phyloP scores from a whole-genome alignment of 345 rosid species.

The Ricinus communis region DNA sequence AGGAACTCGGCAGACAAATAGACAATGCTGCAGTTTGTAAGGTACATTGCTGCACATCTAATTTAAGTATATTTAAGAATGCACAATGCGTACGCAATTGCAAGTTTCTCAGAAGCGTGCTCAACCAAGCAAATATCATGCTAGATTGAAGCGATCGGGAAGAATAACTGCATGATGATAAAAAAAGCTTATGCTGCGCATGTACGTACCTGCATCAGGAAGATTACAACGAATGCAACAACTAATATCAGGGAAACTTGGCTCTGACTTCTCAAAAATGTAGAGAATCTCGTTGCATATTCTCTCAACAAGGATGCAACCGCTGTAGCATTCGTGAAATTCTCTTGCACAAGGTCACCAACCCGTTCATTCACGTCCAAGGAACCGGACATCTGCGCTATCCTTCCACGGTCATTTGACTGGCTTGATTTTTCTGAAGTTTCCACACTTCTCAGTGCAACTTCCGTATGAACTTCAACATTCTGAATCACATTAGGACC shows the following conservation, averaged over 20 bases:
- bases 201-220: slow-evolving; percentile 82
- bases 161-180: not conserved
- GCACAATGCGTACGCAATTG: no score
- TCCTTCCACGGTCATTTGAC: slow-evolving; percentile 24
- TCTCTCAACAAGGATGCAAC: slow-evolving; percentile 33
- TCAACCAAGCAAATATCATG: not conserved
- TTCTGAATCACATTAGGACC: slow-evolving; percentile 31
- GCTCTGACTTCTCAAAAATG: slow-evolving; percentile 52
- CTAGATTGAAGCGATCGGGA: no score
- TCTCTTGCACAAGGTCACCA: slow-evolving; percentile 30
- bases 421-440: slow-evolving; percentile 34
- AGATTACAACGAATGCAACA: slow-evolving; percentile 62
- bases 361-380: slow-evolving; percentile 22
- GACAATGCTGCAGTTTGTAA: not conserved
- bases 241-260: slow-evolving; percentile 52
- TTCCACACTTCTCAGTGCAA: slow-evolving; percentile 30
- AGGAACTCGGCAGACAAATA: not conserved
- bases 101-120: no score
- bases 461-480: slow-evolving; percentile 32
- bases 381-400: slow-evolving; percentile 28
- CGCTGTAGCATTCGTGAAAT: slow-evolving; percentile 21
- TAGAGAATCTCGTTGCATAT: slow-evolving; percentile 33
- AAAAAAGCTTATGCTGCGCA: not conserved
- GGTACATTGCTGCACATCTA: not conserved
- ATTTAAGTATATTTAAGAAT: no score